Evolutionary conservation across 2,329 filamentous ascomycete species (phyloP).

Genomic region (Arthrobotrys megalospora): DNA sequence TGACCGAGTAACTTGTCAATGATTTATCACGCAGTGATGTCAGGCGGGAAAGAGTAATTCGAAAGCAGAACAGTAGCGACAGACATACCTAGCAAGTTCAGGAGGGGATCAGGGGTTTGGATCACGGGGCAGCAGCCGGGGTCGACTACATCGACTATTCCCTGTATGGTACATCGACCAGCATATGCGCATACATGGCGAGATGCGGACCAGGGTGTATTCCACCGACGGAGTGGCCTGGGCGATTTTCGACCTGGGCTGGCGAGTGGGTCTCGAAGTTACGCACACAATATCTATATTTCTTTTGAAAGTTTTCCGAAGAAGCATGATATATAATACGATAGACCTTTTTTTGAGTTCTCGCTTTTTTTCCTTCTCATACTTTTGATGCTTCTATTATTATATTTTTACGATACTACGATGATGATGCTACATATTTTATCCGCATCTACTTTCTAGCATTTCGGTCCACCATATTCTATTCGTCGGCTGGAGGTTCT

Average conservation of each 20-base stretch:
- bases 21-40: conserved; percentile 35
- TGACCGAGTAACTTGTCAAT: neutral
- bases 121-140: conserved; percentile 45
- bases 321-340: no score
- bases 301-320: no score
- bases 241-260: neutral
- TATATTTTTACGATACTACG: no score
- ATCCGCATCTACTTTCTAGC: no score
- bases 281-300: no score
- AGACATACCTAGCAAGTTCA: neutral
- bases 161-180: neutral
- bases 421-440: no score
- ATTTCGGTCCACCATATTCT: no score
- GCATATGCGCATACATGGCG: neutral
- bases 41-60: conserved; percentile 19
- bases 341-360: no score
- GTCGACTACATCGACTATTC: neutral
- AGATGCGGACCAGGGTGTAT: neutral
- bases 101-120: conserved; percentile 47
- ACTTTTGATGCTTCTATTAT: no score
- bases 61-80: neutral
- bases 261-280: no score
- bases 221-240: neutral
- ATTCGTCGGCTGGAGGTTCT: neutral
- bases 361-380: no score